A percentile compares a stretch with the other conserved stretches of the same genome.
These are phyloP conservation scores for Claviceps lovelessii DNA, from an alignment of 2,329 filamentous ascomycete species.

Conservation along the genomic window DNA sequence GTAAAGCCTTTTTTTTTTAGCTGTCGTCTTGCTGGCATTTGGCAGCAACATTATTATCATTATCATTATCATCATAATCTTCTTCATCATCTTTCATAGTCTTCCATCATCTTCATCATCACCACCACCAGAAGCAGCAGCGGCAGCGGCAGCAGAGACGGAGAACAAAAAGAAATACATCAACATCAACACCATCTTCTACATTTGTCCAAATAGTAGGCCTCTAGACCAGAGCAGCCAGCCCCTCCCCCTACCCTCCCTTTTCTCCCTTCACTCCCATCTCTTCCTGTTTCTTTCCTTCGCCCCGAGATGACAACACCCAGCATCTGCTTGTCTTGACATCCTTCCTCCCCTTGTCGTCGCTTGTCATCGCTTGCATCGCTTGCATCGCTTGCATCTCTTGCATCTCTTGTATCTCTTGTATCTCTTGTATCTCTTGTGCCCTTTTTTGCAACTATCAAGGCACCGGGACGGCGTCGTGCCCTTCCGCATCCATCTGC, in stretches of 20 bases:
- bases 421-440: background rate
- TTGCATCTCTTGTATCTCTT: background rate
- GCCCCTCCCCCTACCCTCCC: background rate
- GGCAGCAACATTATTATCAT: background rate
- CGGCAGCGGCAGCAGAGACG: background rate
- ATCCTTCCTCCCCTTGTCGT: background rate
- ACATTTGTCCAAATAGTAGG: background rate
- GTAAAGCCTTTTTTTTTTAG: background rate
- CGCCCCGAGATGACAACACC: background rate
- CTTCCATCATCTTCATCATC: background rate
- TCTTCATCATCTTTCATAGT: background rate
- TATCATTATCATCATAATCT: background rate
- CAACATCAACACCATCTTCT: background rate
- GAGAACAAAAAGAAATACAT: background rate
- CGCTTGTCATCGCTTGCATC: background rate
- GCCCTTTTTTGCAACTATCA: constrained; percentile 1
- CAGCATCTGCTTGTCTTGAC: background rate
- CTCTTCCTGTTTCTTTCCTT: background rate
- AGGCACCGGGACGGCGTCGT: constrained; percentile 3
- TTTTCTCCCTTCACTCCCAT: background rate
- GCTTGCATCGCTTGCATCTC: background rate
- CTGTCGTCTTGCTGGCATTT: background rate
- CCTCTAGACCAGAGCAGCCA: background rate
- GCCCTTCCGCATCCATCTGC: constrained; percentile 6
- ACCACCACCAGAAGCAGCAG: background rate